A percentile compares a stretch with the other conserved stretches of the same genome.
These are phyloP conservation scores for Podospora pseudopauciseta DNA, from an alignment of 495 filamentous ascomycete species.

Conservation along the genomic window DNA sequence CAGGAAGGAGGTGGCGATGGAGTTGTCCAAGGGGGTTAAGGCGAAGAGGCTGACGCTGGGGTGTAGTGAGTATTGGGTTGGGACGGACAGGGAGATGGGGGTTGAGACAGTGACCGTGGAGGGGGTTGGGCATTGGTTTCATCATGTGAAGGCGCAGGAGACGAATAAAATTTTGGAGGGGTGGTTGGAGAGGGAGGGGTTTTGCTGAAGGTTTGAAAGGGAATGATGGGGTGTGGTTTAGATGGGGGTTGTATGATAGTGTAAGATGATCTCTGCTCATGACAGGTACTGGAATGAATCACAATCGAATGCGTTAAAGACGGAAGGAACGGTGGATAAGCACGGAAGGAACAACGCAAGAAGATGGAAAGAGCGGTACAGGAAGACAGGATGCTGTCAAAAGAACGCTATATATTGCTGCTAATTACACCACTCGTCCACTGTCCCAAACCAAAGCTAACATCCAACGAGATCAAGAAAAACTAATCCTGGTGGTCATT, in stretches of 20 bases:
- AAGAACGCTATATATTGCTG: too few species aligned
- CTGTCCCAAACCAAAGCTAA: too few species aligned
- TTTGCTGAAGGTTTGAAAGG: not conserved
- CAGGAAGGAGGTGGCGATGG: constrained; percentile 2
- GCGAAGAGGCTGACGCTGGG: constrained; percentile 1
- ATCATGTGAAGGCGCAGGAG: not conserved
- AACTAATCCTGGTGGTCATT: not conserved
- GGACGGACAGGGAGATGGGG: not conserved
- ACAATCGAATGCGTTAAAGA: too few species aligned
- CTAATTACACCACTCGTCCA: too few species aligned
- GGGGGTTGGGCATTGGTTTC: not conserved
- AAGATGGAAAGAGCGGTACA: too few species aligned
- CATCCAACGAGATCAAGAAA: too few species aligned
- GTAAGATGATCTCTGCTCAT: not conserved
- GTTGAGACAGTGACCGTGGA: not conserved
- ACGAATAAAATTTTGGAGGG: not conserved
- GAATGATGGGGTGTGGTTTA: not conserved
- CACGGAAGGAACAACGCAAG: too few species aligned
- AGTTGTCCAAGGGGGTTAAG: not conserved
- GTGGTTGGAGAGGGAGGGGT: not conserved
- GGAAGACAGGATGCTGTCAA: too few species aligned
- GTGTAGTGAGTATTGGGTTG: not conserved
- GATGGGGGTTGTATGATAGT: not conserved
- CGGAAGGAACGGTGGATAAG: too few species aligned
- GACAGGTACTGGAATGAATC: not conserved